phyloP scores from a whole-genome alignment of 2,329 filamentous ascomycete genomes.

The Diaporthe batatas region DNA sequence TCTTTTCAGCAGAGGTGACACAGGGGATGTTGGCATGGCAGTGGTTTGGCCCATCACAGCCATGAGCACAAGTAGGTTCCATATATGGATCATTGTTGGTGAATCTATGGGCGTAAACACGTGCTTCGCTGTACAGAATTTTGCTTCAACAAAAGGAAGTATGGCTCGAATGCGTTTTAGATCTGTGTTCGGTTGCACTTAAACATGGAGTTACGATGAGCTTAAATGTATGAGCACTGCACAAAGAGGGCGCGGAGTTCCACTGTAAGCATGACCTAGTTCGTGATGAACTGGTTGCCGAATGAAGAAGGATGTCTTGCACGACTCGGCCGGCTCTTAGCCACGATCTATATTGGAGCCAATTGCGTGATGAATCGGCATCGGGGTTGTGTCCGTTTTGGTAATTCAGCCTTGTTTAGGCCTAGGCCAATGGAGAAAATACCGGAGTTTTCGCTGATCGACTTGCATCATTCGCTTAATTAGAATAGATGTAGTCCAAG shows the following conservation, averaged over 20 bases:
- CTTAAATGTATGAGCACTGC: not conserved
- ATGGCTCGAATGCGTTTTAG: no score
- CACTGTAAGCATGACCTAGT: not conserved
- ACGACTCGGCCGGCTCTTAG: conserved; percentile 3
- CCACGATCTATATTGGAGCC: not conserved
- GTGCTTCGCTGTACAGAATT: not conserved
- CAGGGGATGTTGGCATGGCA: conserved; percentile 24
- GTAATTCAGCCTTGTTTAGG: not conserved
- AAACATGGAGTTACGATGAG: not conserved
- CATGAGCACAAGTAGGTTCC: conserved; percentile 11
- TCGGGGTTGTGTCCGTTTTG: conserved; percentile 3
- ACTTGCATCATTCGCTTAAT: conserved; percentile 13
- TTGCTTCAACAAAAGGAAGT: not conserved
- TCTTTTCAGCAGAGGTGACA: conserved; percentile 43
- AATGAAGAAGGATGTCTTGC: not conserved
- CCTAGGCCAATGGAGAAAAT: conserved; percentile 15
- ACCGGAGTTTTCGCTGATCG: conserved; percentile 2
- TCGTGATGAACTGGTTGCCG: conserved; percentile 1
- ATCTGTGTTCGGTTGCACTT: not conserved
- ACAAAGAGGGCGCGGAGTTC: not conserved
- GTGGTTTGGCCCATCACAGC: not conserved
- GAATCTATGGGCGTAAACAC: no score
- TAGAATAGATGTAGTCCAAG: not conserved
- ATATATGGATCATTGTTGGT: not conserved
- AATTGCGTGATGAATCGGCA: conserved; percentile 27